Base-by-base conservation (phyloP, 176 grass and related monocot genomes). In the Triticum timopheevii region DNA sequence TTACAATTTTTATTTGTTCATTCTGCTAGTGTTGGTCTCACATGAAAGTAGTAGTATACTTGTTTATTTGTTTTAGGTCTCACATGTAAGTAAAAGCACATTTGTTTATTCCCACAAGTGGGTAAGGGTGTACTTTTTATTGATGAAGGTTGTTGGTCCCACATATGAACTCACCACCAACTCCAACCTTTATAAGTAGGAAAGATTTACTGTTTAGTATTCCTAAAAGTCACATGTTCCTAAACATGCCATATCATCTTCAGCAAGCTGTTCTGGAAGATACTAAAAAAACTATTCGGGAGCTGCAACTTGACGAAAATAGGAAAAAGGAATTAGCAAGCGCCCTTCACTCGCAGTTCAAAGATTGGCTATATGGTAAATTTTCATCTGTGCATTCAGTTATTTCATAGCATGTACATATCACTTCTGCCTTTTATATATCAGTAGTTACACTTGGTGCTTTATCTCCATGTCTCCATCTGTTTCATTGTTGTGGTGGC, bases 331-430 rank as follows among this genome's bases (percentile, higher is more conserved):
- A 99, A 83, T 87, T 99, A 77, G 85, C 94, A 52, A 87, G 81
- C 40, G 90, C 92, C n/a, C 90, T 99, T 82, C 97, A 99, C 66
- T 85, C 80, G 31, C 97, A 99, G 86, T 99, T 99, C 89, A 96
- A 87, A 81, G 97, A 99, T 52, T 99, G 97, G 97, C 86, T 99
- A 90, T 99, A 99, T 13, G 92, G 97, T 99, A 99, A 64, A 71
- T 56, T 56, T 83, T 69, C 62, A 64, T 86, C 65, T 69, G 4
- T 20, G 77, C 8, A 13, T 73, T 73, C 12, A 47, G 31, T 81
- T 68, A 13, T 80, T 52, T 47, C 24, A 78, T 34, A 58, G 13
- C 61, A 67, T 20, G 44, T 67, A 78, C 34, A 22, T 77, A 31
- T 78, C 73, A 7, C 56, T 62, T 13, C 2, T 15, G 44, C 5